Evolutionary conservation across 306 rosid species (phyloP).

Genomic region (Lathyrus oleraceus): DNA sequence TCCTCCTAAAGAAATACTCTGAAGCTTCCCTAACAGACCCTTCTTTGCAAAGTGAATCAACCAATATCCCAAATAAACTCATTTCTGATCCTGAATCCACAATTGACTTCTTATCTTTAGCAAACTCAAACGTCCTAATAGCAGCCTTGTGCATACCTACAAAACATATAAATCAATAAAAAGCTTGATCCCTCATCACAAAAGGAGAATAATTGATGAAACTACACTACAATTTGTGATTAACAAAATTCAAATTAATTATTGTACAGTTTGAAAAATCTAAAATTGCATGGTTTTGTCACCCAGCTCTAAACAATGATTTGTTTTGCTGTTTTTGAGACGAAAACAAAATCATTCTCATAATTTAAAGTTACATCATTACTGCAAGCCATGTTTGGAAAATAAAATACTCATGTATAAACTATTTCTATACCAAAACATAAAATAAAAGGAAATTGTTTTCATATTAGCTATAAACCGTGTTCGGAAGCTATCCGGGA

Average conservation of each 20-base stretch:
- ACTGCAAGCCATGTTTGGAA: neutral
- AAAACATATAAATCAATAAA: neutral
- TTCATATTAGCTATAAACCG: too few species aligned
- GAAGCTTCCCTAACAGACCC: slow-evolving; percentile 49
- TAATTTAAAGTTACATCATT: neutral
- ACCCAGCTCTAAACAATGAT: neutral
- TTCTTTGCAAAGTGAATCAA: slow-evolving; percentile 92
- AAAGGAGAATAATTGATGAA: slow-evolving; percentile 7
- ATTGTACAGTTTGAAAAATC: neutral
- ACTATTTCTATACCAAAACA: too few species aligned
- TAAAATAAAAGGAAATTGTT: too few species aligned
- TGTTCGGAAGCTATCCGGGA: too few species aligned
- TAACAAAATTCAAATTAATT: neutral
- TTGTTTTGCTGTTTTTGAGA: neutral
- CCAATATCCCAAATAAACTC: slow-evolving; percentile 71
- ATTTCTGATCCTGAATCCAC: slow-evolving; percentile 49
- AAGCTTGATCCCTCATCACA: neutral
- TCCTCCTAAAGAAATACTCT: slow-evolving; percentile 38
- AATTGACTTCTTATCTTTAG: slow-evolving; percentile 42
- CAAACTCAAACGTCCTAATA: slow-evolving; percentile 74
- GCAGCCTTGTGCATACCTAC: slow-evolving; percentile 55
- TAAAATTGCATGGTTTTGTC: neutral
- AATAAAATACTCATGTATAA: too few species aligned
- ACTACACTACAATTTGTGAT: neutral
- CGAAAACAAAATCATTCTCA: neutral